Evolutionary conservation across 139 green algal species (phyloP), one percentile per base, ranked within the genome.

Genomic region (Edaphochlamys debaryana): DNA sequence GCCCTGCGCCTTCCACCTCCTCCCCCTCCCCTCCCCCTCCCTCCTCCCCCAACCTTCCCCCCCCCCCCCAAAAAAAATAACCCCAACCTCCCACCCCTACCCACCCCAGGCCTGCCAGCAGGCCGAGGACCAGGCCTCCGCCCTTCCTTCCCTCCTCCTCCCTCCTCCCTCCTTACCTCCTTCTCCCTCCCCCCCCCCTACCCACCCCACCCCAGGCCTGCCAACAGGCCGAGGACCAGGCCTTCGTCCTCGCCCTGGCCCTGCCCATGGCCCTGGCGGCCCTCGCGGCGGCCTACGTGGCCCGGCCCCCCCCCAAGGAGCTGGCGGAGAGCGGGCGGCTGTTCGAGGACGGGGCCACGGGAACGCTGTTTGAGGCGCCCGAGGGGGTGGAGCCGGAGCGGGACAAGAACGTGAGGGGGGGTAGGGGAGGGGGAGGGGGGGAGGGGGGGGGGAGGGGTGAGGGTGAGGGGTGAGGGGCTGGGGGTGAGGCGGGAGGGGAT

Each of bases 281-380:
- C 2, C 80, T 52, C 0, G 88, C 83, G 5, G 50, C 85, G 9
- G 75, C 80, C 0, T 89, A 86, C 42, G 23, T 87, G 36, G 41
- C 91, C 27, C 78, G 87, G 27, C 90, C 87, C 30, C 74, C 79
- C 29, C 82, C 89, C 1, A 54, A 87, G 60, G 60, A 67, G 34
- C 29, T 62, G 27, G 34, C 79, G 13, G 86, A 90, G 15, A 87
- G 69, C 25, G 86, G 85, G 3, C 37, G 50, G 0, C 58, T 94
- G 2, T 95, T 95, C 63, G 78, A 90, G 77, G 92, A 95, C 79
- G 50, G 82, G 8, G 48, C 67, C 8, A 93, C 93, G 77, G 93
- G 91, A n/a, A 85, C 85, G 1, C 32, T 91, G 15, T 96, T 97
- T 56, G 66, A 95, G 72, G 78, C 86, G 29, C 78, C 80, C 8